These are phyloP conservation scores for Nitzschia putrida DNA, from an alignment of 108 stramenopile species.

Conservation along the genomic window DNA sequence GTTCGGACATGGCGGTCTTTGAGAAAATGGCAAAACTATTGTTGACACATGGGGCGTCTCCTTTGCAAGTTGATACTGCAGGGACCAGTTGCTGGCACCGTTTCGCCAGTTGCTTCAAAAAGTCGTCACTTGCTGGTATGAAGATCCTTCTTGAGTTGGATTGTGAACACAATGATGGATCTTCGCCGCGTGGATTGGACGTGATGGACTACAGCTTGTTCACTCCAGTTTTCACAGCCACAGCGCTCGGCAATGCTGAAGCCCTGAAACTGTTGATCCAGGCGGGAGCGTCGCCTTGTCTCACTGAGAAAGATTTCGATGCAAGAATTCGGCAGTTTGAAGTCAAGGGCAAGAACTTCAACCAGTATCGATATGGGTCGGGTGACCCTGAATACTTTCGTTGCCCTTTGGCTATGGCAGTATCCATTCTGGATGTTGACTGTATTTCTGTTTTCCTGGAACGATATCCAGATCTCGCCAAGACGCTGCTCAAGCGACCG, in stretches of 20 bases:
- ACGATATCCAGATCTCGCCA: background rate
- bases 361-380: background rate
- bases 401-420: background rate
- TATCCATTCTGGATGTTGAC: background rate
- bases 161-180: background rate
- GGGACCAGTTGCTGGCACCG: slow-evolving; percentile 2
- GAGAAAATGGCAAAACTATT: background rate
- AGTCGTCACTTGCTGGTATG: background rate
- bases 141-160: background rate
- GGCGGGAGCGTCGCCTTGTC: background rate
- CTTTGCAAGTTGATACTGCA: background rate
- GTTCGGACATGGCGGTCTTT: background rate
- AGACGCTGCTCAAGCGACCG: too few species aligned
- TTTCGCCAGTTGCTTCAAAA: background rate
- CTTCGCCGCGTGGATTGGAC: background rate
- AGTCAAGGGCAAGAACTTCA: background rate
- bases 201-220: background rate
- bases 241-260: background rate
- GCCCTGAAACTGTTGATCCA: background rate
- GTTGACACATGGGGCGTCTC: background rate
- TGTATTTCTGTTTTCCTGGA: background rate
- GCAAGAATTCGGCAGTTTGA: background rate
- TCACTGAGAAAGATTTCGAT: background rate
- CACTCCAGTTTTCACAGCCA: slow-evolving; percentile 15
- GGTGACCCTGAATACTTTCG: background rate